Evolutionary conservation across 805 yeast genomes (phyloP).

Genomic region (Ascoidea rubescens): DNA sequence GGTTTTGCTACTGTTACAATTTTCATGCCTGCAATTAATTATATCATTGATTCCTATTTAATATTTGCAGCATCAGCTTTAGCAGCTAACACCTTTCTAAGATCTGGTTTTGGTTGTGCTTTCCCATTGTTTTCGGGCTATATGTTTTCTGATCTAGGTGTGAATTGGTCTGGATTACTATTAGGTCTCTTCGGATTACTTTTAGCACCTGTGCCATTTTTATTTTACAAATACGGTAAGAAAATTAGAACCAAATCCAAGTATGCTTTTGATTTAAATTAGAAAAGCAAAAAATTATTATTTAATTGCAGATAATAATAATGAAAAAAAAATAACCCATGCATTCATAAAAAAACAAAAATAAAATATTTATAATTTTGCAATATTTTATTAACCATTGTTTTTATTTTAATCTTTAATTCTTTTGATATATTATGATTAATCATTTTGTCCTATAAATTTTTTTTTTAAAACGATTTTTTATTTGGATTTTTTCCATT

Average conservation of each 20-base stretch:
- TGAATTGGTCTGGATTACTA: constrained; percentile 68
- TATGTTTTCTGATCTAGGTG: constrained; percentile 58
- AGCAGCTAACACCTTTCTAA: constrained; percentile 58
- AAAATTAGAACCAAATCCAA: constrained; percentile 41
- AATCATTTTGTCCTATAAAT: too few species aligned
- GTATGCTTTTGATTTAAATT: constrained; percentile 28
- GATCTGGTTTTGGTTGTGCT: constrained; percentile 55
- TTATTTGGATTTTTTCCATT: too few species aligned
- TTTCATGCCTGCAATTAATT: constrained; percentile 57
- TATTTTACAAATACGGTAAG: constrained; percentile 48
- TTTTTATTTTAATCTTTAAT: too few species aligned
- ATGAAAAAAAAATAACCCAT: too few species aligned
- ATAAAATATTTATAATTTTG: too few species aligned
- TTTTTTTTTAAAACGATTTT: too few species aligned
- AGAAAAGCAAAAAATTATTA: too few species aligned
- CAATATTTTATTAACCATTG: too few species aligned
- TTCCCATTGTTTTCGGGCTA: constrained; percentile 60
- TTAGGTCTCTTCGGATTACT: constrained; percentile 46
- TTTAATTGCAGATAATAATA: too few species aligned
- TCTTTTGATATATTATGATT: too few species aligned
- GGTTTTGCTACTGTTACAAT: constrained; percentile 59
- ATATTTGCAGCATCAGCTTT: constrained; percentile 66
- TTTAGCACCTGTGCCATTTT: constrained; percentile 54
- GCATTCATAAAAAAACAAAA: too few species aligned
- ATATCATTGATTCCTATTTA: constrained; percentile 59